Percentiles rank a stretch among this genome's conserved stretches.
Conservation (phyloP, 2,329 filamentous ascomycete species). For the Aspergillaceae sp. region DNA sequence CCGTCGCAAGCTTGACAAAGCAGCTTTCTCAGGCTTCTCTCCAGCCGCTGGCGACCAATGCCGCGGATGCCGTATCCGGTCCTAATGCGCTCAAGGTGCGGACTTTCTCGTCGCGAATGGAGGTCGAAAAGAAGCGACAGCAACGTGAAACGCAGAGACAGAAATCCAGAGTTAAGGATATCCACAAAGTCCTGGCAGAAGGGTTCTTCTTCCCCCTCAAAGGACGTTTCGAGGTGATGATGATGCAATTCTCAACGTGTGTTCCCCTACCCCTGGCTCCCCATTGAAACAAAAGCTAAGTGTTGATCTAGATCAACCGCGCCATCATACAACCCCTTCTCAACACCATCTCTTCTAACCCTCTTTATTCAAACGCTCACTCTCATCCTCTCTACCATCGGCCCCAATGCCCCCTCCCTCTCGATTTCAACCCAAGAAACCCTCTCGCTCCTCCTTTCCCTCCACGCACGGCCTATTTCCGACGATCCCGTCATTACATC, state of each 20-base stretch:
- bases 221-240: constrained; percentile 63
- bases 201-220: constrained; percentile 83
- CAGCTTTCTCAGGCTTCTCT: constrained; percentile 65
- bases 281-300: too few species aligned
- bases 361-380: constrained; percentile 81
- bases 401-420: constrained; percentile 66
- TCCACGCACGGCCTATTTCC: constrained; percentile 47
- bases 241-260: constrained; percentile 46
- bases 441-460: constrained; percentile 68
- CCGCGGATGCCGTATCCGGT: constrained; percentile 70
- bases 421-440: constrained; percentile 76
- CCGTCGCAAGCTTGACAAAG: constrained; percentile 60
- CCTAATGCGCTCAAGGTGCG: constrained; percentile 81
- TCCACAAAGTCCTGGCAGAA: constrained; percentile 64
- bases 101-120: constrained; percentile 73
- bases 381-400: constrained; percentile 72
- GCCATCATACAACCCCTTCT: constrained; percentile 50
- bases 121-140: constrained; percentile 49
- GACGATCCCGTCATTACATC: constrained; percentile 61
- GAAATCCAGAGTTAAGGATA: constrained; percentile 62
- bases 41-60: constrained; percentile 68
- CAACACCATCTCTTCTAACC: constrained; percentile 66
- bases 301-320: constrained; percentile 20
- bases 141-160: constrained; percentile 38
- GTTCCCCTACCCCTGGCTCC: constrained; percentile 4